Base-by-base conservation (phyloP, 106 monocot genomes). In the Phalaenopsis aphrodite region DNA sequence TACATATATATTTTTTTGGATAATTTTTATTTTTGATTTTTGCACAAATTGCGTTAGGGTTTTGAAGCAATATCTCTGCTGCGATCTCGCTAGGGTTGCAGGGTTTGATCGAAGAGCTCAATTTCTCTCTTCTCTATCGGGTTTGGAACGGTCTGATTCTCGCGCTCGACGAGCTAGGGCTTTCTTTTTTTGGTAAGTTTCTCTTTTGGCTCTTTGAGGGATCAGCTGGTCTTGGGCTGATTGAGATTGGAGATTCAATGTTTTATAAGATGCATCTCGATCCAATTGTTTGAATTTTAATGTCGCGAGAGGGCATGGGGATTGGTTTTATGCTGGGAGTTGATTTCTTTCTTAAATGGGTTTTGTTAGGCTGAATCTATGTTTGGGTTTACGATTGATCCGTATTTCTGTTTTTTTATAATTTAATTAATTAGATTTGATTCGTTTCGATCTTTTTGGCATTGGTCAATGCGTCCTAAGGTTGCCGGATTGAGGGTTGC, bases 21-120 rank as follows among this genome's bases (percentile, higher is more conserved):
- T 48, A 48, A 48, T 30, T 30, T 45, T 7, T 61, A n/a, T 65
- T 69, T 69, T 69, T 69, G 2, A 11, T 12, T 15, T 39, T 14
- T 69, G 38, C 39, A 69, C 69, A 39, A 69, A 69, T 38, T 69
- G 69, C 39, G 69, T 39, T 69, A 69, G 69, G 69, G 69, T 69
- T 69, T 69, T 69, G 69, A 69, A 69, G 69, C 69, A 41, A 61
- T 61, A 23, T 52, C 1, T 69, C 69, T 39, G 15, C 69, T 37
- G 38, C 69, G 69, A 69, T 69, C 69, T 2, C 16, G 61, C 61
- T 61, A 18, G 38, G 69, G 39, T 19, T 69, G 69, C 36, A 69
- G 69, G 69, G 39, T 39, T 69, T 69, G 69, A 69, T 69, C 69
- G 14, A 39, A 39, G 69, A 39, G 11, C 0, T 19, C 38, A 39